These are phyloP conservation scores for Aurantiochytrium sp. DNA, from an alignment of 108 stramenopile species.

Conservation along the genomic window DNA sequence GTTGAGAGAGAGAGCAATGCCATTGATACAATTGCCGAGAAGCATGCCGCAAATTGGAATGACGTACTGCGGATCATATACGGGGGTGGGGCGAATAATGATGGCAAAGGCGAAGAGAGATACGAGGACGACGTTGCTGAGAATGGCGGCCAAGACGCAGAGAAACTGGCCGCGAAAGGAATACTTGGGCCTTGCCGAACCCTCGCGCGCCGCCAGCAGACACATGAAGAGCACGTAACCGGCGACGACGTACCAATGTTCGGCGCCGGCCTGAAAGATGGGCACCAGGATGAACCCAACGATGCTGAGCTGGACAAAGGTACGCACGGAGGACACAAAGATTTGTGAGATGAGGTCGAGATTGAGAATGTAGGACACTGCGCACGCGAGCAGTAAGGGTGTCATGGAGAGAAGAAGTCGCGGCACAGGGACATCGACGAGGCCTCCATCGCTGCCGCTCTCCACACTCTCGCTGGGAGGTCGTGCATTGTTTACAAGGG, in stretches of 20 bases:
- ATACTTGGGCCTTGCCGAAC: constrained; percentile 60
- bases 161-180: constrained; percentile 52
- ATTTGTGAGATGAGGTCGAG: constrained; percentile 24
- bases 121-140: constrained; percentile 45
- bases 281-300: constrained; percentile 66
- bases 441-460: background rate
- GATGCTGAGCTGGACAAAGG: constrained; percentile 62
- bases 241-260: constrained; percentile 29
- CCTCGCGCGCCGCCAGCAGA: constrained; percentile 61
- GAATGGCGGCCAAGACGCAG: constrained; percentile 41
- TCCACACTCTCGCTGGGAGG: background rate
- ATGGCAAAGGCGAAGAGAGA: constrained; percentile 60
- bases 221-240: constrained; percentile 55
- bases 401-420: background rate
- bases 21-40: constrained; percentile 71
- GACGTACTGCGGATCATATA: constrained; percentile 70
- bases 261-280: constrained; percentile 57
- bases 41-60: constrained; percentile 80
- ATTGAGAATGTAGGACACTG: background rate
- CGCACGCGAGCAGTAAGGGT: background rate
- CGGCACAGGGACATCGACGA: background rate
- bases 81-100: constrained; percentile 54
- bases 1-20: constrained; percentile 57
- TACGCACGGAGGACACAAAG: constrained; percentile 34
- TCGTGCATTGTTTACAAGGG: background rate